Evolutionary conservation across 1,284 basidiomycete species (phyloP).

Genomic region (Trametes sp.): DNA sequence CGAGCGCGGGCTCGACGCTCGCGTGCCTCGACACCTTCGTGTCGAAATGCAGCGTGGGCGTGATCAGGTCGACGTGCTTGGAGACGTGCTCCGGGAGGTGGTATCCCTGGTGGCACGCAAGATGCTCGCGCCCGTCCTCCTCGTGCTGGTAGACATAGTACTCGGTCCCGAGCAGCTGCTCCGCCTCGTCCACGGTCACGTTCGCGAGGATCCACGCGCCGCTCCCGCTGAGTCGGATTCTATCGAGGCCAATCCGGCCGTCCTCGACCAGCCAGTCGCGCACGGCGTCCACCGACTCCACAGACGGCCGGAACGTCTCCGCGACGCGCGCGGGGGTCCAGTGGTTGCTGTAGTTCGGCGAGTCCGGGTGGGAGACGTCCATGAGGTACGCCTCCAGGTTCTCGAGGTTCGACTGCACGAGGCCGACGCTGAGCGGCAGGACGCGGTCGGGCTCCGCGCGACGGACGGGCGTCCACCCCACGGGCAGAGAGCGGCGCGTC

Average conservation of each 20-base stretch:
- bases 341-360: constrained; percentile 50
- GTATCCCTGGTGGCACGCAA: constrained; percentile 32
- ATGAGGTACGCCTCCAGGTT: constrained; percentile 50
- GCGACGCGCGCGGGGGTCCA: constrained; percentile 49
- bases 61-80: constrained; percentile 34
- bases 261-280: constrained; percentile 49
- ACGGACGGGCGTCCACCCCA: constrained; percentile 46
- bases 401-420: constrained; percentile 53
- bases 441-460: constrained; percentile 42
- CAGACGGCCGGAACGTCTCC: constrained; percentile 51
- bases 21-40: constrained; percentile 22
- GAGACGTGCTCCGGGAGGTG: constrained; percentile 34
- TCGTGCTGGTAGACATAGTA: constrained; percentile 54
- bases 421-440: constrained; percentile 53
- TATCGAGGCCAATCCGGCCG: constrained; percentile 43
- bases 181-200: constrained; percentile 53
- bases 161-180: constrained; percentile 52
- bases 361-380: constrained; percentile 55
- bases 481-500: constrained; percentile 43
- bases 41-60: constrained; percentile 37
- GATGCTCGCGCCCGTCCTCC: constrained; percentile 24
- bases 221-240: constrained; percentile 45
- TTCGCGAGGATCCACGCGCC: constrained; percentile 54
- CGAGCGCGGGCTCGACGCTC: constrained; percentile 8
- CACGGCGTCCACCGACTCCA: constrained; percentile 51